A percentile compares a stretch with the other conserved stretches of the same genome.
phyloP scores from a whole-genome alignment of 2,329 filamentous ascomycete genomes.

The Cytospora piceae region DNA sequence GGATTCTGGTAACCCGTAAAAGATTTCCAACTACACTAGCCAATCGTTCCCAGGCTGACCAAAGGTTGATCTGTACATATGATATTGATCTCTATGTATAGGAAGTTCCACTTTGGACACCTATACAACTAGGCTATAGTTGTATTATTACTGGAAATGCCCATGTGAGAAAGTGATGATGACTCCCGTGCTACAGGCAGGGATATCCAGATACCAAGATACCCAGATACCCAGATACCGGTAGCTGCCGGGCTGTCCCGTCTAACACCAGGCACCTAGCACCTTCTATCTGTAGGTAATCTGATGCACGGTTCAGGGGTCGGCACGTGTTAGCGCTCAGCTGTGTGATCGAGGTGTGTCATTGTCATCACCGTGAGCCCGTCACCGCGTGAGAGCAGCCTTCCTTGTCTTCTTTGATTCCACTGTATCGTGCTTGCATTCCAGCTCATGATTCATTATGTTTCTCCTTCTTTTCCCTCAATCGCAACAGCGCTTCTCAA shows the following conservation, averaged over 20 bases:
- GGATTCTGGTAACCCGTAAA: too few relatives aligned
- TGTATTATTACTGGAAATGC: too few relatives aligned
- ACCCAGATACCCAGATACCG: too few relatives aligned
- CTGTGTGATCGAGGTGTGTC: not conserved
- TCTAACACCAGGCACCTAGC: not conserved
- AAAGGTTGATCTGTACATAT: too few relatives aligned
- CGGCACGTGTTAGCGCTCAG: not conserved
- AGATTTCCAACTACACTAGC: too few relatives aligned
- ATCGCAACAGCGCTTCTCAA: not conserved
- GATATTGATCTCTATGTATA: too few relatives aligned
- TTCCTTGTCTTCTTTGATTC: not conserved
- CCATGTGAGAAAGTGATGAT: too few relatives aligned
- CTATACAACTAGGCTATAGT: too few relatives aligned
- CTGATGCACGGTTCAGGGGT: not conserved
- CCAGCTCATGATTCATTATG: not conserved
- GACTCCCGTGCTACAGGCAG: too few relatives aligned
- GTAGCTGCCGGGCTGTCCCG: not conserved
- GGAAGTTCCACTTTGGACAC: too few relatives aligned
- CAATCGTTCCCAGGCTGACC: too few relatives aligned
- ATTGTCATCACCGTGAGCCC: not conserved
- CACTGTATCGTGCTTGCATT: not conserved
- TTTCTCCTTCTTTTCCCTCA: not conserved
- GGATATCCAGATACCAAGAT: too few relatives aligned
- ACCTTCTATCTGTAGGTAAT: not conserved
- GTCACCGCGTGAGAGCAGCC: not conserved